Conservation (phyloP, 2,329 filamentous ascomycete species). For the Dactylellina leptospora region DNA sequence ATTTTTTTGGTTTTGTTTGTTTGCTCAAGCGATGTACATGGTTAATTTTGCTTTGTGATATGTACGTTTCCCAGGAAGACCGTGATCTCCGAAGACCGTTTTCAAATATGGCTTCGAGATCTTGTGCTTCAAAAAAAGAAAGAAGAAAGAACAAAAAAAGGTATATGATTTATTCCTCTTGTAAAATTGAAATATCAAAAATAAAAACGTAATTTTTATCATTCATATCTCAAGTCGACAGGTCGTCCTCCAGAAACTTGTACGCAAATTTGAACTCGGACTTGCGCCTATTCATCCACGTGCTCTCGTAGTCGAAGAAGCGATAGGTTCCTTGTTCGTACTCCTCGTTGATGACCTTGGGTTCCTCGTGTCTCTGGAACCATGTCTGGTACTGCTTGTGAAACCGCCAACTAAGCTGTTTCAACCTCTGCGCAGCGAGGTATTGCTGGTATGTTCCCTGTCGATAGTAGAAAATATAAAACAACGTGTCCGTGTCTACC, state of each 20-base stretch:
- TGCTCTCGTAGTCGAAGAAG: conserved; percentile 99
- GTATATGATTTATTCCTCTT: neutral
- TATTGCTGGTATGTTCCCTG: conserved; percentile 96
- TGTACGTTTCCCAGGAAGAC: conserved; percentile 42
- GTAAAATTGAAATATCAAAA: neutral
- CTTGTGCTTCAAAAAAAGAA: conserved; percentile 7
- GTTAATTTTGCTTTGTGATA: conserved; percentile 23
- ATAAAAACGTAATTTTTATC: neutral
- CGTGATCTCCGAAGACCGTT: conserved; percentile 25
- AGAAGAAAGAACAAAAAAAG: neutral
- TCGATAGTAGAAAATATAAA: conserved; percentile 99
- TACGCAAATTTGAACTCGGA: conserved; percentile 88
- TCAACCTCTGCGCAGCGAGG: conserved; percentile 92
- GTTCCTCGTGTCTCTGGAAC: conserved; percentile 98
- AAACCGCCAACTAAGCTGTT: conserved; percentile 98
- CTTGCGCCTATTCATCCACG: conserved; percentile 68
- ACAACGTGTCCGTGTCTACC: conserved; percentile 94
- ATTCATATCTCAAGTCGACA: conserved; percentile 66
- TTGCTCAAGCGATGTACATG: conserved; percentile 45
- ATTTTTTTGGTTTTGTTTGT: conserved; percentile 34
- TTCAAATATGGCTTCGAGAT: conserved; percentile 38
- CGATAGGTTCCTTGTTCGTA: conserved; percentile 98
- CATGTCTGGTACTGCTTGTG: conserved; percentile 99
- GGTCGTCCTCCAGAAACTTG: conserved; percentile 95
- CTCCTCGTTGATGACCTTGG: conserved; percentile 97